Conservation (phyloP, 768 basidiomycete species). For the Suillus fuscotomentosus region DNA sequence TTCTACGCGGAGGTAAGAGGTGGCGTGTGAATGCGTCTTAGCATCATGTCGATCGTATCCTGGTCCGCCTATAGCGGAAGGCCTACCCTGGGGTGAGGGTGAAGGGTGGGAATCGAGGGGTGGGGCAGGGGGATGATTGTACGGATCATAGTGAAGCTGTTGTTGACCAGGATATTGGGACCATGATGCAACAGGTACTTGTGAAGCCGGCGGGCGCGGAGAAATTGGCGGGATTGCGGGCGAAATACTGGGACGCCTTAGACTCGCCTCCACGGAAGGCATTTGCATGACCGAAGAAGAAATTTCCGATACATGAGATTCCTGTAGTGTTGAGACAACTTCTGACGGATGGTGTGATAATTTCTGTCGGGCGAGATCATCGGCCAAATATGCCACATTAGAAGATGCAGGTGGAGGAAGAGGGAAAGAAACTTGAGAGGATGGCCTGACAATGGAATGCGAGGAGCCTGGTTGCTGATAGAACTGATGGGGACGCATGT, state of each 20-base stretch:
- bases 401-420: background rate
- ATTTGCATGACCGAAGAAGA: constrained; percentile 40
- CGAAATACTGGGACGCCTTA: constrained; percentile 10
- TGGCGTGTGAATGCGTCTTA: background rate
- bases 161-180: background rate
- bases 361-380: constrained; percentile 39
- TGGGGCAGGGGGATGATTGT: background rate
- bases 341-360: constrained; percentile 27
- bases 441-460: background rate
- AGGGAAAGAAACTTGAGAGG: background rate
- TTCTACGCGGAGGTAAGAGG: background rate
- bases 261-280: constrained; percentile 15
- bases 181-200: background rate
- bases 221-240: constrained; percentile 17
- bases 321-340: background rate
- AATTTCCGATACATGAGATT: constrained; percentile 13
- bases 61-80: background rate
- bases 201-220: constrained; percentile 15
- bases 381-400: constrained; percentile 31
- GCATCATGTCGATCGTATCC: background rate
- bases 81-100: background rate
- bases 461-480: constrained; percentile 7
- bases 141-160: constrained; percentile 5
- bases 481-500: constrained; percentile 1
- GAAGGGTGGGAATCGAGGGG: background rate